Percentiles rank a stretch among this genome's conserved stretches.
These are phyloP conservation scores for Parachaetomium inaequale DNA, from an alignment of 495 filamentous ascomycete species.

Conservation along the genomic window DNA sequence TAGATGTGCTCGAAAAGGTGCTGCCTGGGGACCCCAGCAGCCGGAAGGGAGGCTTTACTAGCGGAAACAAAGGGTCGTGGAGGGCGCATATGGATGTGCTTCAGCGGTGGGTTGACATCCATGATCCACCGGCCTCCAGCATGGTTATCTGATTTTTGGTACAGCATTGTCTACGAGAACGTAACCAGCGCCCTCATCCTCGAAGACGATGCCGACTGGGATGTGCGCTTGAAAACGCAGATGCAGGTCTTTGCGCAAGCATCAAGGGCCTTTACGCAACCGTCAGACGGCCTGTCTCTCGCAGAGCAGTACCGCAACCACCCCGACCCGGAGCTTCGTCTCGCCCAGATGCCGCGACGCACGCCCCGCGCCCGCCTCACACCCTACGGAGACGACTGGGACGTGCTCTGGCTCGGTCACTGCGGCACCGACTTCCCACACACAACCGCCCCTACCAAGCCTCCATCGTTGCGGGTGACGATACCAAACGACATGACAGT, in stretches of 20 bases:
- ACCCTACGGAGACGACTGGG: conserved; percentile 47
- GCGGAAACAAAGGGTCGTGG: conserved; percentile 46
- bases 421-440: conserved; percentile 45
- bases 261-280: conserved; percentile 32
- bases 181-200: conserved; percentile 44
- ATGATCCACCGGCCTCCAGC: too few species aligned
- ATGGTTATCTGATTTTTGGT: background rate
- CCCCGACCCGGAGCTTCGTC: background rate
- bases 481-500: conserved; percentile 41
- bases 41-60: conserved; percentile 19
- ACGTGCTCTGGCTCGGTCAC: conserved; percentile 51
- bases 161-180: conserved; percentile 34
- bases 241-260: conserved; percentile 39
- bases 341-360: background rate
- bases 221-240: conserved; percentile 43
- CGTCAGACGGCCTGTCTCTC: background rate
- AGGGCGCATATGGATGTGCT: conserved; percentile 46
- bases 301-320: conserved; percentile 9
- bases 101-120: conserved; percentile 26
- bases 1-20: conserved; percentile 37
- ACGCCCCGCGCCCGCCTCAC: conserved; percentile 1
- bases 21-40: conserved; percentile 22
- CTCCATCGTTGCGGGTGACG: conserved; percentile 31
- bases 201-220: conserved; percentile 53
- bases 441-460: background rate